Evolutionary conservation across 202 grass and related monocot genomes (phyloP), one percentile per base, ranked within the genome.

Genomic region (Hordeum pubiflorum): DNA sequence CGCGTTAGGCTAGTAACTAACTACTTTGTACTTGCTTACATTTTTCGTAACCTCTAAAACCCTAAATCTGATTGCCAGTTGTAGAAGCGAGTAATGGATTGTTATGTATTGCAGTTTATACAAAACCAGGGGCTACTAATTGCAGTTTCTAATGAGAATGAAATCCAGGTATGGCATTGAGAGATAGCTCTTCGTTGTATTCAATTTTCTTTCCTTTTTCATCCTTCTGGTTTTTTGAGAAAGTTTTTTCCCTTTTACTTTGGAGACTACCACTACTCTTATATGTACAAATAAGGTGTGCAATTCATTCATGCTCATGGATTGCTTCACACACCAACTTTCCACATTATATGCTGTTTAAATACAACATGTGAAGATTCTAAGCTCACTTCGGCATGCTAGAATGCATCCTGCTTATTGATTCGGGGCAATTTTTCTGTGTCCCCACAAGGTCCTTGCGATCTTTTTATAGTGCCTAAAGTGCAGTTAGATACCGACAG

Each of bases 131-230:
- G 92, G 43, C 86, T 92, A 82, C 73, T 97, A 75, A 70, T 97
- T 65, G 90, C 87, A 36, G 85, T 97, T 81, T 92, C 95, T 37
- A 97, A 89, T 72, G 95, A 94, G 31, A 97, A 97, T 91, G 90
- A 94, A 84, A 86, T 97, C 79, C 84, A 94, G 92, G 95, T 97
- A 92, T 74, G 43, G 4, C 38, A 50, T 17, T 73, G 22, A 23
- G 57, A 79, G 13, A 50, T 63, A 22, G 39, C 37, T 15, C 34
- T 86, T 86, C 36, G 20, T 55, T 86, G 10, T 63, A 76, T 67
- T 75, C 43, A 71, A 32, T 67, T 23, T 81, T 1, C 9, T 61
- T 70, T 22, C 44, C 69, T 57, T 85, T 63, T 48, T 72, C 12
- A 48, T 24, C 69, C 57, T 63, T 67, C 9, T 34, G 64, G 17